Conservation (phyloP, 176 grass and related monocot species). For the Oryza nivara region DNA sequence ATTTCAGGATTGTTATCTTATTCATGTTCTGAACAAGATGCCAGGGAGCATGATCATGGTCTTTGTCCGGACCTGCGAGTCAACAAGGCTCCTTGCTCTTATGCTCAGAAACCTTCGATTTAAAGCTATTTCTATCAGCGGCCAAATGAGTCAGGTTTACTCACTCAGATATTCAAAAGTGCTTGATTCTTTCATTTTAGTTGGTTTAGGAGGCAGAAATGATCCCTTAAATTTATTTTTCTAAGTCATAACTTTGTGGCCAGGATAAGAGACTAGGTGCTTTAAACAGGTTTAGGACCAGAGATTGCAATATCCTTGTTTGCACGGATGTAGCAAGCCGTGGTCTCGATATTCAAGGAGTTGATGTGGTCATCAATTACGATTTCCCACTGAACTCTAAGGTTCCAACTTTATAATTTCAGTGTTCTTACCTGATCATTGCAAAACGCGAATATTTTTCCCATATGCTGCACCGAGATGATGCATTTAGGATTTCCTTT, state of each 20-base stretch:
- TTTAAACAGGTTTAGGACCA: constrained; percentile 85
- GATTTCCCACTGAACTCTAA: constrained; percentile 92
- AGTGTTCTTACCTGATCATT: not conserved
- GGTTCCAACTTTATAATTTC: constrained; percentile 43
- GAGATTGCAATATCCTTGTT: constrained; percentile 83
- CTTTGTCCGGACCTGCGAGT: constrained; percentile 89
- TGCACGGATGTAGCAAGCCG: constrained; percentile 94
- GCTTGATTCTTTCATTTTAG: constrained; percentile 6
- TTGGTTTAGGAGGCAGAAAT: not conserved
- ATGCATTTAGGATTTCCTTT: constrained; percentile 4
- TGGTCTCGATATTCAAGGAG: constrained; percentile 93
- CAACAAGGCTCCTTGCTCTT: constrained; percentile 76
- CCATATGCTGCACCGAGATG: not conserved
- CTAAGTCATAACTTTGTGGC: not conserved
- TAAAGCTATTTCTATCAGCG: constrained; percentile 84
- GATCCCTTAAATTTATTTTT: not conserved
- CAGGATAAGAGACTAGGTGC: constrained; percentile 88
- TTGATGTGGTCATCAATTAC: constrained; percentile 91
- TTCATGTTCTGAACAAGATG: constrained; percentile 82
- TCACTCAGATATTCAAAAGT: not conserved
- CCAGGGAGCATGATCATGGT: constrained; percentile 72
- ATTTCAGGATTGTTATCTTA: constrained; percentile 89
- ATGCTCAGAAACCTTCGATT: constrained; percentile 79
- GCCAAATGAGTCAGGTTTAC: constrained; percentile 88
- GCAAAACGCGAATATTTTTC: not conserved